These are phyloP conservation scores for Moesziomyces antarcticus DNA, from an alignment of 1,284 basidiomycete species.

Conservation along the genomic window DNA sequence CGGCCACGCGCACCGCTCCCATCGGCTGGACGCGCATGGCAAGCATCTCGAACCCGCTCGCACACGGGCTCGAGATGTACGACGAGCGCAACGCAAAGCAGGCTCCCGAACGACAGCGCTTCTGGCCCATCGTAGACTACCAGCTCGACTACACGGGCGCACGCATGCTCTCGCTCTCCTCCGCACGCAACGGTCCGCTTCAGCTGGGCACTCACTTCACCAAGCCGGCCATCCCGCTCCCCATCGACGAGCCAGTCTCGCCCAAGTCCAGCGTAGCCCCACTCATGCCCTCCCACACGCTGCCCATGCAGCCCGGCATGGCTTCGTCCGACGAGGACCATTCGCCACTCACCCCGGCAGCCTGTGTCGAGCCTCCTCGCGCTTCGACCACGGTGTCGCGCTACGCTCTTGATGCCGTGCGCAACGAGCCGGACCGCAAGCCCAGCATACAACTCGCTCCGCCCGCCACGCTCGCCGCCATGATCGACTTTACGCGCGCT, in stretches of 20 bases:
- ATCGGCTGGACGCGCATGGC: slow-evolving; percentile 26
- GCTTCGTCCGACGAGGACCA: slow-evolving; percentile 15
- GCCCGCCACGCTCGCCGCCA: slow-evolving; percentile 11
- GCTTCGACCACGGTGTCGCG: neutral
- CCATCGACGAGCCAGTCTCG: slow-evolving; percentile 7
- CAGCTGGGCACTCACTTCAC: neutral
- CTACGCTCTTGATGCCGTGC: slow-evolving; percentile 8
- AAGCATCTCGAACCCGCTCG: neutral
- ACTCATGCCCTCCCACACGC: neutral
- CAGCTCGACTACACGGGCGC: slow-evolving; percentile 47
- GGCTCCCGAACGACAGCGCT: slow-evolving; percentile 38
- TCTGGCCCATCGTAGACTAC: slow-evolving; percentile 43
- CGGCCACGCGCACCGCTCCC: slow-evolving; percentile 41
- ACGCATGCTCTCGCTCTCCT: slow-evolving; percentile 38
- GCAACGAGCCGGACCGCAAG: slow-evolving; percentile 7
- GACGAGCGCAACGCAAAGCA: slow-evolving; percentile 19
- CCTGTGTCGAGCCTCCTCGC: neutral
- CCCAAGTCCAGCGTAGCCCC: slow-evolving; percentile 14
- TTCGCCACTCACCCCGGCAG: slow-evolving; percentile 23
- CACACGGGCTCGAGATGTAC: slow-evolving; percentile 11
- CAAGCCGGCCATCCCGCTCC: neutral
- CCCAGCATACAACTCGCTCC: slow-evolving; percentile 7
- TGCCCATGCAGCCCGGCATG: slow-evolving; percentile 1
- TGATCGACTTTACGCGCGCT: slow-evolving; percentile 33
- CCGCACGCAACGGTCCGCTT: neutral